Evolutionary conservation across 1,139 yeast genomes (phyloP).

Genomic region (Suhomyces yuchorum): DNA sequence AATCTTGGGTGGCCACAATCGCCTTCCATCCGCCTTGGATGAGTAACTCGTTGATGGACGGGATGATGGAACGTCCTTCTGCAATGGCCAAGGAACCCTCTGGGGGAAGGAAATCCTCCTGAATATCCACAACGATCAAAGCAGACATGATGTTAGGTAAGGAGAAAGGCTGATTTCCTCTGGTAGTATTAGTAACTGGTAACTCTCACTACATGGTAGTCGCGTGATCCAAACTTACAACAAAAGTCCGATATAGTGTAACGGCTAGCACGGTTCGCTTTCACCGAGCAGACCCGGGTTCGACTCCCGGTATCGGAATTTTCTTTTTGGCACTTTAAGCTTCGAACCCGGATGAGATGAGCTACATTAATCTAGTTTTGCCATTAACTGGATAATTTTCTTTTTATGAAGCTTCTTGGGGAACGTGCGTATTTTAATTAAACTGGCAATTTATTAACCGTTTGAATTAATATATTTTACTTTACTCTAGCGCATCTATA

Average conservation of each 20-base stretch:
- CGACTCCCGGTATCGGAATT: constrained; percentile 62
- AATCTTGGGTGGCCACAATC: constrained; percentile 77
- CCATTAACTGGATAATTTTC: too few relatives aligned
- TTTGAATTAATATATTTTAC: too few relatives aligned
- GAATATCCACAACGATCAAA: constrained; percentile 74
- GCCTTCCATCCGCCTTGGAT: constrained; percentile 55
- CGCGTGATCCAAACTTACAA: background rate
- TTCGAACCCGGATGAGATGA: too few relatives aligned
- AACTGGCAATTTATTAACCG: too few relatives aligned
- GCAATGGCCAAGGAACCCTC: constrained; percentile 74
- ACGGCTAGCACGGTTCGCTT: constrained; percentile 85
- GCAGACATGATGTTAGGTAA: constrained; percentile 37
- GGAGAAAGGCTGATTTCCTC: constrained; percentile 1
- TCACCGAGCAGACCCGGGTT: constrained; percentile 84
- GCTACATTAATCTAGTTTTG: too few relatives aligned
- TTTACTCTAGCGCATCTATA: too few relatives aligned
- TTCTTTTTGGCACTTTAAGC: too few relatives aligned
- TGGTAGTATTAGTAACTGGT: background rate
- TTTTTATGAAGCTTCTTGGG: too few relatives aligned
- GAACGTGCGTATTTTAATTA: too few relatives aligned
- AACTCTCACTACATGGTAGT: background rate
- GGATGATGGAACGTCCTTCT: constrained; percentile 62
- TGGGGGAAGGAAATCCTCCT: constrained; percentile 82
- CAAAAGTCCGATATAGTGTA: constrained; percentile 67
- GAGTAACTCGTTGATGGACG: constrained; percentile 48